These are phyloP conservation scores for Gliomastix tumulicola DNA, from an alignment of 2,329 filamentous ascomycete genomes.

Conservation along the genomic window DNA sequence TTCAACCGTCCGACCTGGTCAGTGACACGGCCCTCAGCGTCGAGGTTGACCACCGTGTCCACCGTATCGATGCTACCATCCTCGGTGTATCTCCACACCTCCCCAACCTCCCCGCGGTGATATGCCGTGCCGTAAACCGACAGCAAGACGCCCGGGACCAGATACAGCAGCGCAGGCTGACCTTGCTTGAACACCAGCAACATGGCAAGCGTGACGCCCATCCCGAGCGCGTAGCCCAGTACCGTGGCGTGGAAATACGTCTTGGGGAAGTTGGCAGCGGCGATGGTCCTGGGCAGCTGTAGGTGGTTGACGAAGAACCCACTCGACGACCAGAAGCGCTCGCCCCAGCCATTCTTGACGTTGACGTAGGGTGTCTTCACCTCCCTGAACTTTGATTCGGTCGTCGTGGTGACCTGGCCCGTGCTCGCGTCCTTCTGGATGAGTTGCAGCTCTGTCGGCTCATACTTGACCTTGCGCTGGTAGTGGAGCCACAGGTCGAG, in stretches of 20 bases:
- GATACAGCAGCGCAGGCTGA: constrained; percentile 85
- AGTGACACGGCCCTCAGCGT: constrained; percentile 37
- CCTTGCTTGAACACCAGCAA: constrained; percentile 74
- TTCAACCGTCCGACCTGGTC: constrained; percentile 29
- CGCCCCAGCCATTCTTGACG: constrained; percentile 72
- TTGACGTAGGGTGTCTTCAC: constrained; percentile 47
- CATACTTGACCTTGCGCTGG: constrained; percentile 52
- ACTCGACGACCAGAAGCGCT: constrained; percentile 66
- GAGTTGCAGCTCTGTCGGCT: constrained; percentile 22
- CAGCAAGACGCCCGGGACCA: constrained; percentile 78
- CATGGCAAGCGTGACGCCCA: constrained; percentile 68
- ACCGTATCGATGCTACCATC: constrained; percentile 49
- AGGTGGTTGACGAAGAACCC: constrained; percentile 11
- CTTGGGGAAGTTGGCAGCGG: constrained; percentile 60
- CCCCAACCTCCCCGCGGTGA: constrained; percentile 60
- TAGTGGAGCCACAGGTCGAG: constrained; percentile 89
- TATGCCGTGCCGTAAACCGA: constrained; percentile 70
- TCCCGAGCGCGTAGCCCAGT: constrained; percentile 69
- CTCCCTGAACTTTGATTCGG: constrained; percentile 32
- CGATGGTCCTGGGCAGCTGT: constrained; percentile 19
- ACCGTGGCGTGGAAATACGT: constrained; percentile 78
- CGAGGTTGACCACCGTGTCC: constrained; percentile 49
- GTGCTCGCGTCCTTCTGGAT: constrained; percentile 22
- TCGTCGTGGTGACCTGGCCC: constrained; percentile 24
- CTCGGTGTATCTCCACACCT: constrained; percentile 82